These are phyloP conservation scores for Xylariaceae sp. DNA, from an alignment of 2,329 filamentous ascomycete species.

Conservation along the genomic window DNA sequence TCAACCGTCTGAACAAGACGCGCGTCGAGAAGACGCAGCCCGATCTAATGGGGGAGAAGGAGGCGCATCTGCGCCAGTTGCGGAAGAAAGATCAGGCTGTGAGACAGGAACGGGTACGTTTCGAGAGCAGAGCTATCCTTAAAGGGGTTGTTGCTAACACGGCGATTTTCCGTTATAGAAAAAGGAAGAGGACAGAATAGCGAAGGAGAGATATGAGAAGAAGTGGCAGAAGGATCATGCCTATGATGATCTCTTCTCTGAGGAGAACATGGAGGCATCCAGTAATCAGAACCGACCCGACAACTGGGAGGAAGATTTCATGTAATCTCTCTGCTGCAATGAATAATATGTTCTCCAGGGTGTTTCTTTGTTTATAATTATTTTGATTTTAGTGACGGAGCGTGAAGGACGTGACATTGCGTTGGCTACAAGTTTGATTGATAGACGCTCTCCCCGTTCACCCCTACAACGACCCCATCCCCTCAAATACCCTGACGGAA, in stretches of 20 bases:
- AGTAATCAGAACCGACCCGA: conserved; percentile 82
- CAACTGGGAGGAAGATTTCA: conserved; percentile 87
- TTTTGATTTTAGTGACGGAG: not conserved
- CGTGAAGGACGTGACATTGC: not conserved
- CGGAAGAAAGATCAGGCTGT: conserved; percentile 66
- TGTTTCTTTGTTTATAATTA: not conserved
- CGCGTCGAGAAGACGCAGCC: conserved; percentile 85
- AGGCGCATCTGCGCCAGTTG: conserved; percentile 67
- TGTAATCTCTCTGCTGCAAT: conserved; percentile 48
- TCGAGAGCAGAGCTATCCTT: not conserved
- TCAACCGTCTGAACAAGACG: conserved; percentile 98
- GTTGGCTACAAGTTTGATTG: not conserved
- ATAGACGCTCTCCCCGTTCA: not conserved
- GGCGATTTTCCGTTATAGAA: conserved; percentile 44
- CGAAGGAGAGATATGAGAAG: conserved; percentile 79
- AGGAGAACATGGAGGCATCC: conserved; percentile 69
- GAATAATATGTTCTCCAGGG: not conserved
- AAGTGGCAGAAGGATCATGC: conserved; percentile 97
- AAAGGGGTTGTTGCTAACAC: not conserved
- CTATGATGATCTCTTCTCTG: conserved; percentile 86
- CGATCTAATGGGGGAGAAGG: conserved; percentile 76
- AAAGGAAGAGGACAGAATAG: conserved; percentile 69
- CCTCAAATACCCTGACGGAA: not conserved
- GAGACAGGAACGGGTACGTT: conserved; percentile 56
- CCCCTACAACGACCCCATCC: not conserved